A percentile compares a stretch with the other conserved stretches of the same genome.
phyloP scores from a whole-genome alignment of 495 filamentous ascomycete genomes.

The Beverwykella pulmonaria region DNA sequence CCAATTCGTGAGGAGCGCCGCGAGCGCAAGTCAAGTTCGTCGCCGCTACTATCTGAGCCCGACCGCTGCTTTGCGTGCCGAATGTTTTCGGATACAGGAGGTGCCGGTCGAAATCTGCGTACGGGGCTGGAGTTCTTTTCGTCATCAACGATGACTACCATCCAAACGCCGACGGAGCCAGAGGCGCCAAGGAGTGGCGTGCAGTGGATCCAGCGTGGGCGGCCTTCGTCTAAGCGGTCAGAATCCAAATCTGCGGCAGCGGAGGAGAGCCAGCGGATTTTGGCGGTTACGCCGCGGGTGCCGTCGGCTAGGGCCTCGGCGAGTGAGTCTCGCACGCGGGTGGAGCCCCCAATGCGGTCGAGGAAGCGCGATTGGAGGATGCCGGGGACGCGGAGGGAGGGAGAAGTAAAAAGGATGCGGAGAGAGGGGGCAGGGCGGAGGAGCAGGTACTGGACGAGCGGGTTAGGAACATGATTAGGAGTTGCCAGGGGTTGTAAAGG shows the following conservation, averaged over 20 bases:
- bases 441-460: constrained; percentile 57
- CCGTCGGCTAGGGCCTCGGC: constrained; percentile 58
- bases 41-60: constrained; percentile 3
- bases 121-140: constrained; percentile 35
- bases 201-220: constrained; percentile 65
- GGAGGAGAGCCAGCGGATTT: constrained; percentile 59
- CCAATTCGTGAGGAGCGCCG: constrained; percentile 4
- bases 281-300: constrained; percentile 58
- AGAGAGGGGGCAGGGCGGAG: constrained; percentile 63
- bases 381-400: constrained; percentile 64
- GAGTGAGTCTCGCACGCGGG: constrained; percentile 57
- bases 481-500: not conserved
- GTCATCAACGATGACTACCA: constrained; percentile 65
- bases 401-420: constrained; percentile 67
- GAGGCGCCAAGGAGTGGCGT: constrained; percentile 62
- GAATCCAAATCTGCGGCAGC: constrained; percentile 41
- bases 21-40: not conserved
- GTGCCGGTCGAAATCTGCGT: constrained; percentile 21
- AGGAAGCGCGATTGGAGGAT: constrained; percentile 67
- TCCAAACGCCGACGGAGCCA: constrained; percentile 66
- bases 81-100: constrained; percentile 10
- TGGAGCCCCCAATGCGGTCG: constrained; percentile 59
- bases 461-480: not conserved
- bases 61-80: not conserved
- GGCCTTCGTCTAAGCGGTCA: constrained; percentile 50